These are phyloP conservation scores for Aspergillus sp. DNA, from an alignment of 2,329 filamentous ascomycete genomes.

Conservation along the genomic window DNA sequence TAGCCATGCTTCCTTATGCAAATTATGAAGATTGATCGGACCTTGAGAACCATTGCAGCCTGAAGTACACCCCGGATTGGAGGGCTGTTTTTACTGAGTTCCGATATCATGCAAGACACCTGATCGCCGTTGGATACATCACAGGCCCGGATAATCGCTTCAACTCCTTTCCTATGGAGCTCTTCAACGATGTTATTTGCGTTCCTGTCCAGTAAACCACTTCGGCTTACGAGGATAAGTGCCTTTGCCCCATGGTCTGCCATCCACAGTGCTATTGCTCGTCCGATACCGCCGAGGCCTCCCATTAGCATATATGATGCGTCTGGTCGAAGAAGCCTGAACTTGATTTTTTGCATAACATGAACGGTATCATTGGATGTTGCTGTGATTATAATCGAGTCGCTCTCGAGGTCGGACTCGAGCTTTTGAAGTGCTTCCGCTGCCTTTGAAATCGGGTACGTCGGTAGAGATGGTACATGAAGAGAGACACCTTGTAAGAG, in stretches of 20 bases:
- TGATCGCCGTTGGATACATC: slow-evolving; percentile 31
- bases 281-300: slow-evolving; percentile 28
- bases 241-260: slow-evolving; percentile 49
- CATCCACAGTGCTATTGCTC: slow-evolving; percentile 40
- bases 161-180: slow-evolving; percentile 16
- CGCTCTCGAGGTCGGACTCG: not conserved
- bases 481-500: slow-evolving; percentile 15
- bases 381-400: not conserved
- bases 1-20: not conserved
- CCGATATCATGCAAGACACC: slow-evolving; percentile 19
- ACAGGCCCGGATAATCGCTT: slow-evolving; percentile 24
- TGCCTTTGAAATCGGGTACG: slow-evolving; percentile 12
- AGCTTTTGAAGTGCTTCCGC: slow-evolving; percentile 9
- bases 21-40: not conserved
- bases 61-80: slow-evolving; percentile 28
- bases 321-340: slow-evolving; percentile 5
- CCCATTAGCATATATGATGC: slow-evolving; percentile 27
- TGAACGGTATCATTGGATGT: not conserved
- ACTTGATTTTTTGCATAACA: too few species aligned
- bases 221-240: slow-evolving; percentile 54
- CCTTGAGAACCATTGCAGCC: slow-evolving; percentile 25
- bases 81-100: slow-evolving; percentile 7
- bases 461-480: not conserved
- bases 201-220: slow-evolving; percentile 16
- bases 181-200: slow-evolving; percentile 17